A percentile compares a stretch with the other conserved stretches of the same genome.
These are phyloP conservation scores for Globisporangium solare DNA, from an alignment of 352 stramenopile genomes.

Conservation along the genomic window DNA sequence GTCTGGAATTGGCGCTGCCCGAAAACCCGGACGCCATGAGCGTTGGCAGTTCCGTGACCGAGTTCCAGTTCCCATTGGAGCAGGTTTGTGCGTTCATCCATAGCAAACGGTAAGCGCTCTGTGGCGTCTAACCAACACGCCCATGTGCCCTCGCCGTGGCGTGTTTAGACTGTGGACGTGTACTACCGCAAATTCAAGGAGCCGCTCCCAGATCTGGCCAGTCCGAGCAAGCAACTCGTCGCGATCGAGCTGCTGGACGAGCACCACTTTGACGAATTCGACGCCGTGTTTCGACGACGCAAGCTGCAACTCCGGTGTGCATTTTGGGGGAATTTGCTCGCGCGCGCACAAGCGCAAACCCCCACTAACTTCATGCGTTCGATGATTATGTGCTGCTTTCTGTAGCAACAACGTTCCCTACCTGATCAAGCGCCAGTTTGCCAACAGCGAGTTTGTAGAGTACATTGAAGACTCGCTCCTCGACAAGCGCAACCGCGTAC, in stretches of 20 bases:
- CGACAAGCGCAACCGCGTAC: slow-evolving; percentile 66
- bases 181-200: slow-evolving; percentile 84
- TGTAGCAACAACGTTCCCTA: slow-evolving; percentile 64
- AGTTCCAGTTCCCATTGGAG: slow-evolving; percentile 54
- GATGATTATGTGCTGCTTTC: background rate
- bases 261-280: slow-evolving; percentile 43
- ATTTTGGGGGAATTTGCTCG: background rate
- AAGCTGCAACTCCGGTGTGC: slow-evolving; percentile 49
- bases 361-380: slow-evolving; percentile 6
- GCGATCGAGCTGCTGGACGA: slow-evolving; percentile 45
- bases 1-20: slow-evolving; percentile 30
- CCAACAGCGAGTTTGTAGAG: slow-evolving; percentile 60
- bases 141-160: background rate
- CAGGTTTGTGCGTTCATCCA: slow-evolving; percentile 29
- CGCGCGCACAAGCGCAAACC: slow-evolving; percentile 5
- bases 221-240: slow-evolving; percentile 35
- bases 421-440: slow-evolving; percentile 73
- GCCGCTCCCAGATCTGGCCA: slow-evolving; percentile 55
- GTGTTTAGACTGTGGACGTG: slow-evolving; percentile 43
- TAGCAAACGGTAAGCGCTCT: background rate
- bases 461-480: slow-evolving; percentile 75
- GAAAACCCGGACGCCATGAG: slow-evolving; percentile 35
- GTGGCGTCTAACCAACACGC: no score
- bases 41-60: slow-evolving; percentile 43
- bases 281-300: slow-evolving; percentile 56